Conservation (phyloP, 106 monocot genomes). For the Dioscorea zingiberensis region DNA sequence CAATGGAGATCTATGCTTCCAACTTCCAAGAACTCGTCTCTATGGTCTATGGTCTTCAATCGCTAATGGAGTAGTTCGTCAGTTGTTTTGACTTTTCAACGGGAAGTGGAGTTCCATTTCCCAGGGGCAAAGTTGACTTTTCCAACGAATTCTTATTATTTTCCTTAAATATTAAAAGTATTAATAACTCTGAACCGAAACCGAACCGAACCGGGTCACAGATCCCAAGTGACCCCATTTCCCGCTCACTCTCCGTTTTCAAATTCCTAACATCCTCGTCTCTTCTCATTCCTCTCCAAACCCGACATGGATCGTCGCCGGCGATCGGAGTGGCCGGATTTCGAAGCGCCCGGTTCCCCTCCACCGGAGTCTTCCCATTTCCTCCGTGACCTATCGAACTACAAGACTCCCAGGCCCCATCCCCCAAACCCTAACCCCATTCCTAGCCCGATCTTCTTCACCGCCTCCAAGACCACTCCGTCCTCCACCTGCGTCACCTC, state of each 20-base stretch:
- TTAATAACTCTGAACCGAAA: too few species aligned
- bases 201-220: too few species aligned
- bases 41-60: too few species aligned
- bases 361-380: slow-evolving; percentile 7
- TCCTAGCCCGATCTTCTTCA: slow-evolving; percentile 28
- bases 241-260: neutral
- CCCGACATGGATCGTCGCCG: slow-evolving; percentile 18
- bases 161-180: too few species aligned
- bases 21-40: too few species aligned
- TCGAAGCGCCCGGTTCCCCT: neutral
- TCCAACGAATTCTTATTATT: too few species aligned
- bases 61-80: neutral
- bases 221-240: too few species aligned
- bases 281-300: neutral
- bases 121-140: too few species aligned
- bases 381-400: slow-evolving; percentile 50
- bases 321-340: neutral
- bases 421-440: slow-evolving; percentile 18
- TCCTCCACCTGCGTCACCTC: slow-evolving; percentile 10
- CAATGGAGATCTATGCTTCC: neutral
- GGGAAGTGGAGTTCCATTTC: too few species aligned
- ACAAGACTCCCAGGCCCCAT: slow-evolving; percentile 24
- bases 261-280: neutral
- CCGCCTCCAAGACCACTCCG: slow-evolving; percentile 39
- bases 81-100: too few species aligned